phyloP scores from a whole-genome alignment of 169 alveolate genomes.

The Cryptosporidium bovis region DNA sequence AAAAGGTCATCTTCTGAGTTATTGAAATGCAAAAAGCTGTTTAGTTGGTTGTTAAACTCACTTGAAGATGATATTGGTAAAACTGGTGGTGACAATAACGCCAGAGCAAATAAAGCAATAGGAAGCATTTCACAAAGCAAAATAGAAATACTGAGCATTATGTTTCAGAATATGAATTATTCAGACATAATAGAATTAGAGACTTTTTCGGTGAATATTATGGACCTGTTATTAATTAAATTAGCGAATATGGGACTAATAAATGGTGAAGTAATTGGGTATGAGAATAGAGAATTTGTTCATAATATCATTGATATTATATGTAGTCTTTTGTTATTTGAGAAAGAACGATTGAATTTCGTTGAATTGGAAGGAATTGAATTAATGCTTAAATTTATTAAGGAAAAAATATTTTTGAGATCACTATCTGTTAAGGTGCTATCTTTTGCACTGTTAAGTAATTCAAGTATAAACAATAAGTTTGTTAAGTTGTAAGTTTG shows the following conservation, averaged over 20 bases:
- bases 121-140: not conserved
- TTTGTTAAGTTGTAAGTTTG: slow-evolving; percentile 63
- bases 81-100: too few relatives aligned
- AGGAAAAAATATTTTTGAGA: slow-evolving; percentile 43
- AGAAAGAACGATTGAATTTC: slow-evolving; percentile 12
- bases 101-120: not conserved
- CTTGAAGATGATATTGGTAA: not conserved
- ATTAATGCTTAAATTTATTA: slow-evolving; percentile 42
- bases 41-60: slow-evolving; percentile 15
- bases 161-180: slow-evolving; percentile 22
- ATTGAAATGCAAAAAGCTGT: not conserved
- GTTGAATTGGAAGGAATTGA: slow-evolving; percentile 42
- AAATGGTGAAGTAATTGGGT: slow-evolving; percentile 2
- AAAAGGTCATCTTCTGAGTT: slow-evolving; percentile 6
- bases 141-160: slow-evolving; percentile 49
- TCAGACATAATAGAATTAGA: not conserved
- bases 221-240: slow-evolving; percentile 45
- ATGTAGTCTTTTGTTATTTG: slow-evolving; percentile 27
- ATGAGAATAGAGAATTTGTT: slow-evolving; percentile 39
- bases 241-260: slow-evolving; percentile 37
- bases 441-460: slow-evolving; percentile 33
- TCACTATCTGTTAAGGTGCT: slow-evolving; percentile 32
- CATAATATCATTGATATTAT: slow-evolving; percentile 37
- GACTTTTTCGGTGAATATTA: not conserved
- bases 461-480: slow-evolving; percentile 17